Evolutionary conservation across 176 grass and related monocot genomes (phyloP).

Genomic region (Neostapfia colusana): DNA sequence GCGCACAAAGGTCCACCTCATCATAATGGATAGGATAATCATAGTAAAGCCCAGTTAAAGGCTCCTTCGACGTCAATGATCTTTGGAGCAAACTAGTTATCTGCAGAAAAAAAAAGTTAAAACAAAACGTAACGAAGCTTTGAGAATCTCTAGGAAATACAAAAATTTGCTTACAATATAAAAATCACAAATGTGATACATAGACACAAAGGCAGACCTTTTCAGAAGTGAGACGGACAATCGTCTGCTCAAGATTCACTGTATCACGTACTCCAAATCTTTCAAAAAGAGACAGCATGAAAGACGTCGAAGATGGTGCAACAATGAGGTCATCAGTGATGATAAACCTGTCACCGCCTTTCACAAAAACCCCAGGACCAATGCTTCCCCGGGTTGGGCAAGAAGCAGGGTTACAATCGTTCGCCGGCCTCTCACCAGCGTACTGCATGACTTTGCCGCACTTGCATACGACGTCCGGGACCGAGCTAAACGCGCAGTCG

Average conservation of each 20-base stretch:
- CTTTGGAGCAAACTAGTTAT: slow-evolving; percentile 19
- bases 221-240: background rate
- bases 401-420: background rate
- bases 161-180: no score
- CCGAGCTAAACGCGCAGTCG: background rate
- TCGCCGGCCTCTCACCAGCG: no score
- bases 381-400: no score
- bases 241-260: background rate
- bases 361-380: background rate
- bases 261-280: background rate
- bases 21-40: background rate
- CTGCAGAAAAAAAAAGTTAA: background rate
- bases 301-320: background rate
- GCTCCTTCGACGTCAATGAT: slow-evolving; percentile 16
- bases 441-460: background rate
- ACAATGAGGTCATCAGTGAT: slow-evolving; percentile 7
- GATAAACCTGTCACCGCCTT: background rate
- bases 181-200: no score
- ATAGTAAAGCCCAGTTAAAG: slow-evolving; percentile 9
- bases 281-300: background rate
- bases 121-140: no score
- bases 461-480: background rate
- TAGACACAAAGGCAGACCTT: background rate
- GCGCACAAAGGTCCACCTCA: background rate
- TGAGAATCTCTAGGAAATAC: no score